Base-by-base conservation (phyloP, 768 basidiomycete genomes). In the Amanita thiersii region DNA sequence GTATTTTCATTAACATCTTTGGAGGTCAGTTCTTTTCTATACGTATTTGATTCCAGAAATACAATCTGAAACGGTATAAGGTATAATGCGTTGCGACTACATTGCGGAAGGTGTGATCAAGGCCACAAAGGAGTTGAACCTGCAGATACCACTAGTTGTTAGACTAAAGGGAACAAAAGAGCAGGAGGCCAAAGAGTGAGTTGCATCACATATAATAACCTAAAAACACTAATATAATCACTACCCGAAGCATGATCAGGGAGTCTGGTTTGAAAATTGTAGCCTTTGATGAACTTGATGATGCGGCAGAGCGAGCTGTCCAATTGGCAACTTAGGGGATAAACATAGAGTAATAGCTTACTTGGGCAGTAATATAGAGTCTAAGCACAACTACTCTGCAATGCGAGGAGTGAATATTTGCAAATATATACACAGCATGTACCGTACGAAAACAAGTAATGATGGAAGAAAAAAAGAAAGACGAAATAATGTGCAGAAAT, bases 81-180 rank as follows among this genome's bases (percentile, higher is more conserved):
- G 86, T 56, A 99, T 97, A 67, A 99, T 99, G 96, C 81, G 96
- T 56, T 99, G 96, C 55, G 96, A 99, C 59, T 93, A 93, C 58
- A 92, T 93, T 53, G 91, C 91, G 2, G 91, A 94, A 61, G 96
- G 96, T 63, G 94, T 98, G 57, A 99, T 99, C 67, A 91, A 89
- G 52, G 96, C 96, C 15, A 90, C 93, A 20, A 88, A 87, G 62
- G 96, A 98, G 58, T 73, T 99, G 31, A 64, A 77, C 31, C 63
- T 99, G 44, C 75, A 62, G 5, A 83, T 98, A 45, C 96, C 96
- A 35, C 61, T 99, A 36, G 77, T 99, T 47, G 96, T 99, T 29
- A 75, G 96, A 49, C 69, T 99, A 49, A 96, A 99, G 65, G 96
- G 96, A 38, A 99, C 93, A 14, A 99, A 92, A 65, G 94, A 98